Base-by-base conservation (phyloP, 768 basidiomycete genomes). In the Suillus sp. region DNA sequence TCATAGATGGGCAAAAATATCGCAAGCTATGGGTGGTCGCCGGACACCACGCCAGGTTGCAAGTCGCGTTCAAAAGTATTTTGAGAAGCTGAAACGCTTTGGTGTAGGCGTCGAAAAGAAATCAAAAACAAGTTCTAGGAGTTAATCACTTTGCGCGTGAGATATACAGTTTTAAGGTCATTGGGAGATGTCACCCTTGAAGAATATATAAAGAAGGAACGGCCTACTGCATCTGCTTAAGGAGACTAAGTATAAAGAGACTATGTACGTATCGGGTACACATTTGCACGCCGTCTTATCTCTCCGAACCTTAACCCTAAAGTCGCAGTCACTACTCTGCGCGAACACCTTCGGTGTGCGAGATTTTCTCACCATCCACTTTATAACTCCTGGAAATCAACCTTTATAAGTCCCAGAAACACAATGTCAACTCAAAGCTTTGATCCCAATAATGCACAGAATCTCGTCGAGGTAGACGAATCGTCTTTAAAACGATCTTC, bases 391-490 rank as follows among this genome's bases (percentile, higher is more conserved):
- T 40, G 40, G 56, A 53, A 42, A 47, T 27, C 42, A 9, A 37
- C n/a, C 3, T 8, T 13, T 63, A 37, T 30, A 30, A 62, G 9
- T 37, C 34, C 22, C 48, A 51, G 63, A 73, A 62, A 57, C 62
- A 75, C 69, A 63, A 86, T 85, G 81, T 74, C 85, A 20, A 75
- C 77, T 65, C 67, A 72, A 58, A 78, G 79, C 68, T 96, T 98
- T 72, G 93, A 97, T 77, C 87, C 96, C 43, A 85, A 95, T 69
- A 91, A 86, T 64, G 93, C 95, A n/a, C 92, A 95, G 77, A 98
- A 98, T 81, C 83, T 89, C 69, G 79, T 86, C 66, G 95, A 98
- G 86, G 93, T 93, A 72, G 67, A 50, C 58, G 38, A n/a, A 30
- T 60, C n/a, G 18, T 32, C n/a, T 9, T 37, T 14, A 37, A n/a